Percentiles rank a stretch among this genome's conserved stretches.
These are phyloP conservation scores for Kockiozyma suomiensis DNA, from an alignment of 805 yeast genomes.

Conservation along the genomic window DNA sequence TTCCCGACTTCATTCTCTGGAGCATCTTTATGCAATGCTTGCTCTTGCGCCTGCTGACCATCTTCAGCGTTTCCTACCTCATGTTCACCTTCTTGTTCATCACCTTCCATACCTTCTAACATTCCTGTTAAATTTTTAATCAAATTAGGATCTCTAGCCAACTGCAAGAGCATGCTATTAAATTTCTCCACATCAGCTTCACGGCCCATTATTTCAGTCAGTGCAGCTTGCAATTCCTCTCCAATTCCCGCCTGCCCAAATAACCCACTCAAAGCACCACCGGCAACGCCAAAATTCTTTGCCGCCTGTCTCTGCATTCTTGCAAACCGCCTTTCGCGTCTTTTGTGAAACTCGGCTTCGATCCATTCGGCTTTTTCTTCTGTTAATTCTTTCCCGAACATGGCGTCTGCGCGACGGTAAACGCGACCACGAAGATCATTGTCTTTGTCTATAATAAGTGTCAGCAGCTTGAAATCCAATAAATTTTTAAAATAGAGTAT, in stretches of 20 bases:
- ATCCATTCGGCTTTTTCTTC: conserved; percentile 66
- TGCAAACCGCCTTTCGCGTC: conserved; percentile 62
- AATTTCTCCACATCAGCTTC: conserved; percentile 33
- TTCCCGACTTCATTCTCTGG: neutral
- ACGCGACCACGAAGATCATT: conserved; percentile 82
- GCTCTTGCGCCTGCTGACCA: neutral
- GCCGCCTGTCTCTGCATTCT: conserved; percentile 39
- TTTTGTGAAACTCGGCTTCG: conserved; percentile 65
- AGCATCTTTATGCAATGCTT: neutral
- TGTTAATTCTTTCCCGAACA: conserved; percentile 65
- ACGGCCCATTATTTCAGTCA: conserved; percentile 35
- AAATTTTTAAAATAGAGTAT: neutral
- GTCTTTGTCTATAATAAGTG: conserved; percentile 56
- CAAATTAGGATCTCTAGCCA: conserved; percentile 37
- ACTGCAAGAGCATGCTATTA: conserved; percentile 37
- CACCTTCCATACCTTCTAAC: conserved; percentile 31
- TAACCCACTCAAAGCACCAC: conserved; percentile 7
- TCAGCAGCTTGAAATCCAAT: neutral
- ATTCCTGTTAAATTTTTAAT: conserved; percentile 34
- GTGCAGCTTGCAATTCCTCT: conserved; percentile 37
- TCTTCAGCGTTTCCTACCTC: neutral
- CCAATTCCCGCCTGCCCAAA: conserved; percentile 29
- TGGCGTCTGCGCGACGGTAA: conserved; percentile 64
- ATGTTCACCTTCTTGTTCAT: conserved; percentile 8
- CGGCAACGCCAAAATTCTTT: conserved; percentile 1